phyloP scores from a whole-genome alignment of 139 green algal genomes.

The Volvox africanus region DNA sequence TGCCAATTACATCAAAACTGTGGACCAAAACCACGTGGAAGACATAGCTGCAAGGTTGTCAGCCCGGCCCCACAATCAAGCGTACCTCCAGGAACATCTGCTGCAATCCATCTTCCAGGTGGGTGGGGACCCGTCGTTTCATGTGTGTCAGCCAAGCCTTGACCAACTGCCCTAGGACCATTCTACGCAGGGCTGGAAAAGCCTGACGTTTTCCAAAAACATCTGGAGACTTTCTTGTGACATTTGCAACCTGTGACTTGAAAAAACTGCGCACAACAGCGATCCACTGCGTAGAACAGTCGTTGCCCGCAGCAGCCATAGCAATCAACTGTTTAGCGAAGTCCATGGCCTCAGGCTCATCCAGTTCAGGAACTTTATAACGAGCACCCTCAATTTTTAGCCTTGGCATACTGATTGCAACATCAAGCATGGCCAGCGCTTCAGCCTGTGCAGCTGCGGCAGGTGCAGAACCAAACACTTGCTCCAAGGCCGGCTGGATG shows the following conservation, averaged over 20 bases:
- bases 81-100: conserved; percentile 22
- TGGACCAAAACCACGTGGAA: no score
- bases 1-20: no score
- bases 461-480: neutral
- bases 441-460: neutral
- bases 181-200: conserved; percentile 10
- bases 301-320: neutral
- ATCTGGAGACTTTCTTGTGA: neutral
- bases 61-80: neutral
- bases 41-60: no score
- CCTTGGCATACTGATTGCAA: neutral
- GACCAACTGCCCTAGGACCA: conserved; percentile 34
- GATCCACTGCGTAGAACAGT: neutral
- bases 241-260: neutral
- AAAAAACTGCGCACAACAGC: neutral
- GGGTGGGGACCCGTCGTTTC: neutral
- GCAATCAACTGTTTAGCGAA: no score
- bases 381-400: neutral
- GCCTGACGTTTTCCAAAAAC: conserved; percentile 11
- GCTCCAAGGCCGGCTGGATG: neutral
- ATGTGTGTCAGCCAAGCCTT: conserved; percentile 28
- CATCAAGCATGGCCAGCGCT: neutral
- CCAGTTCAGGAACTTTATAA: neutral
- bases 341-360: conserved; percentile 10
- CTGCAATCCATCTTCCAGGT: neutral